Base-by-base conservation (phyloP, 306 rosid genomes). In the Lotus japonicus region DNA sequence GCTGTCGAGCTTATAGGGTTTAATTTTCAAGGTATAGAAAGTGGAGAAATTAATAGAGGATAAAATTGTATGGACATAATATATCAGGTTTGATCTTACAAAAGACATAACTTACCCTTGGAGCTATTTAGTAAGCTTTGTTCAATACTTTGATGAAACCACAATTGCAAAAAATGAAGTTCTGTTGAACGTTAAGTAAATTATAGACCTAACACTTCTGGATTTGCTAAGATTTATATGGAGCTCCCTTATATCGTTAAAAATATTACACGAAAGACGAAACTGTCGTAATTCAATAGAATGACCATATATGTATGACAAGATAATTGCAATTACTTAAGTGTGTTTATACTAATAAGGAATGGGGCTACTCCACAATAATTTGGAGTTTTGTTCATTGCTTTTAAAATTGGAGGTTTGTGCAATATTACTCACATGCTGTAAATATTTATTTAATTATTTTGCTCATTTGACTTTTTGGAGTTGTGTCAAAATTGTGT, bases 371-470 rank as follows among this genome's bases (percentile, higher is more conserved):
- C 43, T 15, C 72, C 45, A 13, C 39, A n/a, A 61, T 58, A 52
- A 54, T 64, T 56, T n/a, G 61, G 49, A 36, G 51, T 58, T 61
- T 52, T 51, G 50, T 44, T 60, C 2, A 17, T 65, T 65, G 14
- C 26, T 64, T 61, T 70, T 54, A 19, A 58, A 60, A 46, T 71
- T 66, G 71, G n/a, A 39, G 58, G 28, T 74, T 61, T 28, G 10
- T 41, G 23, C 36, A 36, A 46, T 45, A 51, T 66, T 28, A 1
- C 73, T 16, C 15, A 7, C 51, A 51, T 48, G 66, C 66, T 51
- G 43, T 17, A 58, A 68, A 46, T 35, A 48, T 11, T 46, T 50
- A 64, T 49, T 46, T 43, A 67, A 41, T 67, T 62, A 45, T 58
- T 64, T 66, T 26, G 2, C 49, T 71, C 7, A 28, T 54, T 71